Evolutionary conservation across 73 alveolate species (phyloP), one percentile per base, ranked within the genome.

Genomic region (Paramecium primaurelia): DNA sequence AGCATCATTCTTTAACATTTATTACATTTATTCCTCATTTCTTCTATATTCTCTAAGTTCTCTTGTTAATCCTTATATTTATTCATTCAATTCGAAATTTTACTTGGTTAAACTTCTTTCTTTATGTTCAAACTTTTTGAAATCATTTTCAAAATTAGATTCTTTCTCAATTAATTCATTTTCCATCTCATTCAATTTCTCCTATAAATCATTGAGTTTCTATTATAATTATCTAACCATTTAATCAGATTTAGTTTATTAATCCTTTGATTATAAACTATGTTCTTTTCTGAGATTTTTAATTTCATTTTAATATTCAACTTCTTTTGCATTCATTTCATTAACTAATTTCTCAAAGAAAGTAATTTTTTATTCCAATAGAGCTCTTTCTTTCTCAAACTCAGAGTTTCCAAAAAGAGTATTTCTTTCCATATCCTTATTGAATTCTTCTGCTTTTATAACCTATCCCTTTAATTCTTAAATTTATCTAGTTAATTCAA

Each of bases 301-400:
- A 4, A 93, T 75, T 16, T 92, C 95, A 59, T 77, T 93, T 69
- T 71, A 45, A 34, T 89, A 38, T 25, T 89, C 95, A 49, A 58
- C 86, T 28, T 92, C 95, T 49, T 92, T 89, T 18, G 60, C 86
- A 44, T 85, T 47, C 32, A 84, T 25, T 58, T 93, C 96, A 92
- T 80, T 93, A 16, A 80, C 71, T 44, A 64, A 28, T 20, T 94
- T 94, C 44, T 95, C 97, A 73, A 93, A 93, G 87, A 95, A 96
- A 25, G 93, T 95, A 34, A 95, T 90, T 77, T 96, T 97, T 92
- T 96, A 93, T 16, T 94, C 92, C 10, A 96, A 86, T 25, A 97
- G 86, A 11, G 99, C 99, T 36, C 93, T 93, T 75, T 97, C 98
- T 80, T 97, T 97, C 49, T 95, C 98, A 77, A 89, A 92, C 38